A percentile compares a stretch with the other conserved stretches of the same genome.
These are phyloP conservation scores for Colletotrichum musae DNA, from an alignment of 2,329 filamentous ascomycete species.

Conservation along the genomic window DNA sequence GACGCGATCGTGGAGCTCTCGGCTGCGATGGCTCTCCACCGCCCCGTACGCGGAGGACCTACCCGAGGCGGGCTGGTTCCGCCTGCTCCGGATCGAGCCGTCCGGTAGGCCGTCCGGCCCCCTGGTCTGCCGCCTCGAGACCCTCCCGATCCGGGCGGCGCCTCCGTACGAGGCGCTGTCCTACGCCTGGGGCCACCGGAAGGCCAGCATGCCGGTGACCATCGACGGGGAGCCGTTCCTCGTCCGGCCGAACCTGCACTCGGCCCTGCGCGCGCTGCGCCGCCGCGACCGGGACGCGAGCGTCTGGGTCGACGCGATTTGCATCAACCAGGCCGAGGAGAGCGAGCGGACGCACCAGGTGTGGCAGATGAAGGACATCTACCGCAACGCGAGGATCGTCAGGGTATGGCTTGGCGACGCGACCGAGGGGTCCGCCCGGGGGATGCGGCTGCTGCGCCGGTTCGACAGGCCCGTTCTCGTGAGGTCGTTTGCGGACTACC, in stretches of 20 bases:
- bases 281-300: not conserved
- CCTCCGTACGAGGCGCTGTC: slow-evolving; percentile 7
- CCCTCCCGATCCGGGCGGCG: not conserved
- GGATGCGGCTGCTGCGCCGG: not conserved
- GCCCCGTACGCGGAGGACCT: not conserved
- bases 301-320: slow-evolving; percentile 47
- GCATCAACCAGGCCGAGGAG: slow-evolving; percentile 44
- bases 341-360: slow-evolving; percentile 44
- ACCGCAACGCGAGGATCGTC: slow-evolving; percentile 43
- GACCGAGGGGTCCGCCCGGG: not conserved
- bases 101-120: not conserved
- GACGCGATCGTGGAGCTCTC: too few species aligned
- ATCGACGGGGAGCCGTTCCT: not conserved
- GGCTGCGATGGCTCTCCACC: not conserved
- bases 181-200: slow-evolving; percentile 10
- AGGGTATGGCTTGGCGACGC: slow-evolving; percentile 45
- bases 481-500: not conserved
- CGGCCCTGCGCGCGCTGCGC: not conserved
- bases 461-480: not conserved
- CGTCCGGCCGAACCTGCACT: not conserved
- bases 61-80: not conserved
- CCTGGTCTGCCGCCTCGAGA: not conserved
- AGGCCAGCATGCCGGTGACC: not conserved
- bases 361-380: slow-evolving; percentile 44
- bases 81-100: not conserved